phyloP scores from a whole-genome alignment of 2,329 filamentous ascomycete species.

The Neopestalotiopsis sp. region DNA sequence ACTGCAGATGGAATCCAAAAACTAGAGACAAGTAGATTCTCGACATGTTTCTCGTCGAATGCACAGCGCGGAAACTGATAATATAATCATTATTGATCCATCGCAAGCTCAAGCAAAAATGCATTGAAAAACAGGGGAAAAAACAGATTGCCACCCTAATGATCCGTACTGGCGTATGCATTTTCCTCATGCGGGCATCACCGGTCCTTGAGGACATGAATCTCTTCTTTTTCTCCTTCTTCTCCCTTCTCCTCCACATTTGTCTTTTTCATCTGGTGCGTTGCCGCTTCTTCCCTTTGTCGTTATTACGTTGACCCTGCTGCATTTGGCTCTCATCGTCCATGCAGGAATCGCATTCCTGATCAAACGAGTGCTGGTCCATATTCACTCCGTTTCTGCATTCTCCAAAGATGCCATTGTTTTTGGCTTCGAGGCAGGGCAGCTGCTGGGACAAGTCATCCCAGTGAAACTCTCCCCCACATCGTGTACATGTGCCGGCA shows the following conservation, averaged over 20 bases:
- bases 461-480: constrained; percentile 47
- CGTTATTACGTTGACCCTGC: constrained; percentile 18
- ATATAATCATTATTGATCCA: no score
- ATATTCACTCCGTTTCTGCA: constrained; percentile 46
- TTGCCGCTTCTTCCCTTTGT: constrained; percentile 19
- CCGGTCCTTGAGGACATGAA: neutral
- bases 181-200: neutral
- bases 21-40: no score
- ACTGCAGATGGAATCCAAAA: neutral
- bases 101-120: neutral
- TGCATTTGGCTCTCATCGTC: constrained; percentile 49
- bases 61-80: no score
- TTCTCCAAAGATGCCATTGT: constrained; percentile 50
- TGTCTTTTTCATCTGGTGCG: constrained; percentile 18
- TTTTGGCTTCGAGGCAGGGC: constrained; percentile 56
- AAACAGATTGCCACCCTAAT: neutral
- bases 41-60: no score
- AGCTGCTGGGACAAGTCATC: constrained; percentile 51
- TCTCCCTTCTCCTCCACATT: neutral
- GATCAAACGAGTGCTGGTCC: constrained; percentile 53
- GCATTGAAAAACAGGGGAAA: neutral
- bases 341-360: constrained; percentile 51
- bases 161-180: neutral
- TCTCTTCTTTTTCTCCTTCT: neutral
- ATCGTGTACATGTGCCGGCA: constrained; percentile 49